Percentiles rank a stretch among this genome's conserved stretches.
Evolutionary conservation across 2,329 filamentous ascomycete species (phyloP).

Genomic region (Acarospora socialis): DNA sequence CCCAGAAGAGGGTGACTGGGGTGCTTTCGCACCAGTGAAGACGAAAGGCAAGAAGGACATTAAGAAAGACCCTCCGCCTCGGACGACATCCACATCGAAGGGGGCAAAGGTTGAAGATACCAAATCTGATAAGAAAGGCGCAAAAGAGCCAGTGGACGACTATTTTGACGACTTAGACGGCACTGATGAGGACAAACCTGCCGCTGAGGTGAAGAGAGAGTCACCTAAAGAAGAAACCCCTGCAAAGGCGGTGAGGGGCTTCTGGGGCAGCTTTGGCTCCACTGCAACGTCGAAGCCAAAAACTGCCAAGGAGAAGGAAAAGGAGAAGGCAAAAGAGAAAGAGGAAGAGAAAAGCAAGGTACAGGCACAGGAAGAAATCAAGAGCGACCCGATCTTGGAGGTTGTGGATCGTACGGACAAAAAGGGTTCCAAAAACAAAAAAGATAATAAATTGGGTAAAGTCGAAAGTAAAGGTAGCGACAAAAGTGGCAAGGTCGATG

Average conservation of each 20-base stretch:
- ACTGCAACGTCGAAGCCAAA: constrained; percentile 27
- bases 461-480: constrained; percentile 14
- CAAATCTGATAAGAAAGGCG: constrained; percentile 20
- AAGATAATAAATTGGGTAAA: constrained; percentile 12
- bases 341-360: constrained; percentile 18
- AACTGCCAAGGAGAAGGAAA: constrained; percentile 31
- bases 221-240: constrained; percentile 22
- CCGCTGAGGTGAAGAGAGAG: constrained; percentile 22
- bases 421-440: constrained; percentile 10
- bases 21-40: constrained; percentile 23
- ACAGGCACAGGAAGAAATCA: constrained; percentile 28
- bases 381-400: constrained; percentile 18
- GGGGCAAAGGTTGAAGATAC: constrained; percentile 16
- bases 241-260: constrained; percentile 24
- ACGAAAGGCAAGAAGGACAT: constrained; percentile 18
- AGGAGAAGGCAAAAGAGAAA: constrained; percentile 24
- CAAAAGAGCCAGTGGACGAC: constrained; percentile 15
- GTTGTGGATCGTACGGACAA: constrained; percentile 18
- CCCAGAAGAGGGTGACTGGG: constrained; percentile 26
- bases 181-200: constrained; percentile 12
- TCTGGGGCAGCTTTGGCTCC: constrained; percentile 31
- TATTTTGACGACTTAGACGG: constrained; percentile 14
- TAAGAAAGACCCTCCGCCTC: constrained; percentile 25
- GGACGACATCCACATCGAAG: constrained; percentile 13
- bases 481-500: constrained; percentile 12